A percentile compares a stretch with the other conserved stretches of the same genome.
These are phyloP conservation scores for Auriculariales sp. DNA, from an alignment of 768 basidiomycete genomes.

Conservation along the genomic window DNA sequence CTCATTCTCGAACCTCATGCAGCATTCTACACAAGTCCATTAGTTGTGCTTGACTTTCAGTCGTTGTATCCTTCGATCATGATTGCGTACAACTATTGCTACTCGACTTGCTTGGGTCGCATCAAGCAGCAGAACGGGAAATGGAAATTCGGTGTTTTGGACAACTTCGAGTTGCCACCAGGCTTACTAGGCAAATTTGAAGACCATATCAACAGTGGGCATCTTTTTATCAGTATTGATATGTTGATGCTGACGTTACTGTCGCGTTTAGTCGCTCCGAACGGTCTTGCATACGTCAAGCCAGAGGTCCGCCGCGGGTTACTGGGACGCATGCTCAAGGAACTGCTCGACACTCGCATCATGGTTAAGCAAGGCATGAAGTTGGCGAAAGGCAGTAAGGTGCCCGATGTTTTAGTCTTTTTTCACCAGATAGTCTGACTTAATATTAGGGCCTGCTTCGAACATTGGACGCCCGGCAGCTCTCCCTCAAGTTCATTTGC, in stretches of 20 bases:
- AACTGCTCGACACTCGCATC: conserved; percentile 85
- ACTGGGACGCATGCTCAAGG: conserved; percentile 79
- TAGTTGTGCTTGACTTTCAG: conserved; percentile 92
- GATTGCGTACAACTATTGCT: conserved; percentile 98
- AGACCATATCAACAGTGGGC: conserved; percentile 72
- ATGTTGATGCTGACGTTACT: background rate
- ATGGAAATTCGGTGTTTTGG: conserved; percentile 73
- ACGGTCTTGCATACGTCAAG: conserved; percentile 91
- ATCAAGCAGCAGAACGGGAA: conserved; percentile 74
- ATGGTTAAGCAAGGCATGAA: conserved; percentile 99
- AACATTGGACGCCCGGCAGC: conserved; percentile 80
- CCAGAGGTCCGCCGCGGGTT: conserved; percentile 69
- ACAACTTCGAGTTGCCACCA: conserved; percentile 46
- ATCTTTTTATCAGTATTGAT: background rate
- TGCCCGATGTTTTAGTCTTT: conserved; percentile 15
- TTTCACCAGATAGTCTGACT: conserved; percentile 1
- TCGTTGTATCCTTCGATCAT: conserved; percentile 94
- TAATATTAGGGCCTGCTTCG: conserved; percentile 45
- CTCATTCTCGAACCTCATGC: conserved; percentile 91
- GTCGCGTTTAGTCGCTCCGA: conserved; percentile 61
- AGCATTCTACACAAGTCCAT: conserved; percentile 82
- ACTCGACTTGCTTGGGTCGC: conserved; percentile 90
- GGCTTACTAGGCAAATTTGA: conserved; percentile 56
- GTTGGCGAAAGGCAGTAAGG: conserved; percentile 57
- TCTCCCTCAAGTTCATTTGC: conserved; percentile 85